Evolutionary conservation across 2,329 filamentous ascomycete species (phyloP).

Genomic region (Byssochlamys sp.): DNA sequence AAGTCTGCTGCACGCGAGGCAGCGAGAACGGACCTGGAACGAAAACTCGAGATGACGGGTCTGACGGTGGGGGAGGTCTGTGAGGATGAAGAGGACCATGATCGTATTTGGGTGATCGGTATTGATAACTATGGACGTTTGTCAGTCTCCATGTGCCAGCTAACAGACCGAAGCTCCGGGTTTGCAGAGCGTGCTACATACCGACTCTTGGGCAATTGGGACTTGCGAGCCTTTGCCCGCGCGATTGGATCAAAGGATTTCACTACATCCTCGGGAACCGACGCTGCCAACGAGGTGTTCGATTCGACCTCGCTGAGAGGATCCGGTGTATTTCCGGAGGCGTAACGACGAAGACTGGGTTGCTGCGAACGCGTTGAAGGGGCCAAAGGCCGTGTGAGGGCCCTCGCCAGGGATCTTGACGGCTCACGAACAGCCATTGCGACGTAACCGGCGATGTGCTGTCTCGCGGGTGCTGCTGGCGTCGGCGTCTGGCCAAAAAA

Average conservation of each 20-base stretch:
- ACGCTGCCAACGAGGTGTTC: constrained; percentile 35
- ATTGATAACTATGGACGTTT: constrained; percentile 64
- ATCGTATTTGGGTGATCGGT: constrained; percentile 86
- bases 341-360: constrained; percentile 36
- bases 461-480: constrained; percentile 8
- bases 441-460: constrained; percentile 7
- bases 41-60: constrained; percentile 80
- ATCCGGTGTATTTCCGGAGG: constrained; percentile 28
- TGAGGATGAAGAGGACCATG: constrained; percentile 88
- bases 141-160: neutral
- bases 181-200: constrained; percentile 20
- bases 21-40: constrained; percentile 82
- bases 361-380: constrained; percentile 21
- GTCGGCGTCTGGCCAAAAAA: constrained; percentile 3
- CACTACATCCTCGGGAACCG: constrained; percentile 30
- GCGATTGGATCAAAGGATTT: constrained; percentile 43
- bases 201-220: constrained; percentile 45
- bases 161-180: constrained; percentile 1
- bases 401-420: constrained; percentile 30
- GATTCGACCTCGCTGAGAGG: constrained; percentile 38
- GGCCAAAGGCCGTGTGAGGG: constrained; percentile 25
- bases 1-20: constrained; percentile 81
- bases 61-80: constrained; percentile 75
- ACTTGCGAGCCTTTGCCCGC: constrained; percentile 36
- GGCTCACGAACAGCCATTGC: constrained; percentile 33